Percentiles rank a stretch among this genome's conserved stretches.
Evolutionary conservation across 2,329 filamentous ascomycete species (phyloP).

Genomic region (Clathrospora elynae): DNA sequence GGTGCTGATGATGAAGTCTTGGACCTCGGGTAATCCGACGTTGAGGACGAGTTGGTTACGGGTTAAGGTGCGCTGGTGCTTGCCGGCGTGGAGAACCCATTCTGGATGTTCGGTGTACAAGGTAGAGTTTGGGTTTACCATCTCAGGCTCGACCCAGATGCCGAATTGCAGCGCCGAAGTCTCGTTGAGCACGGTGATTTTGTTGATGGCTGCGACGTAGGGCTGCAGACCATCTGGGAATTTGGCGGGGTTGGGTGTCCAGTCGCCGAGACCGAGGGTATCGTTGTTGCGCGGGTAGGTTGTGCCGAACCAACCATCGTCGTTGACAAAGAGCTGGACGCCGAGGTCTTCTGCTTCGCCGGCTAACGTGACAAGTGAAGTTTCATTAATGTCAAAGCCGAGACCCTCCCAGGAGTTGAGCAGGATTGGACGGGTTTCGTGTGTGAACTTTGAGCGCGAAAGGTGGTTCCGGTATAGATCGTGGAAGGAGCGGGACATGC

Average conservation of each 20-base stretch:
- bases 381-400: conserved; percentile 63
- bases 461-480: conserved; percentile 66
- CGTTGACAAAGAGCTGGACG: conserved; percentile 67
- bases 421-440: conserved; percentile 59
- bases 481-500: conserved; percentile 67
- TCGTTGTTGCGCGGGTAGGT: conserved; percentile 65
- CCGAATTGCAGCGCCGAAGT: conserved; percentile 62
- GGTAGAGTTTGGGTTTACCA: conserved; percentile 67
- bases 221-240: conserved; percentile 63
- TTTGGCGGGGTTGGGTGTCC: conserved; percentile 62
- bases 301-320: conserved; percentile 71
- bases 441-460: conserved; percentile 61
- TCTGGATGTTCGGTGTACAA: conserved; percentile 67
- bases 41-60: conserved; percentile 68
- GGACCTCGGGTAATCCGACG: conserved; percentile 64
- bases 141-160: conserved; percentile 71
- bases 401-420: conserved; percentile 72
- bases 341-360: conserved; percentile 63
- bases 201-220: conserved; percentile 59
- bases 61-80: conserved; percentile 61
- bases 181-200: conserved; percentile 55
- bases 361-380: conserved; percentile 61
- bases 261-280: conserved; percentile 65
- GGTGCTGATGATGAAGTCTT: conserved; percentile 64
- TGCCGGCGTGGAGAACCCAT: conserved; percentile 64